Base-by-base conservation (phyloP, 1,139 yeast genomes). In the Pichia cactophila region DNA sequence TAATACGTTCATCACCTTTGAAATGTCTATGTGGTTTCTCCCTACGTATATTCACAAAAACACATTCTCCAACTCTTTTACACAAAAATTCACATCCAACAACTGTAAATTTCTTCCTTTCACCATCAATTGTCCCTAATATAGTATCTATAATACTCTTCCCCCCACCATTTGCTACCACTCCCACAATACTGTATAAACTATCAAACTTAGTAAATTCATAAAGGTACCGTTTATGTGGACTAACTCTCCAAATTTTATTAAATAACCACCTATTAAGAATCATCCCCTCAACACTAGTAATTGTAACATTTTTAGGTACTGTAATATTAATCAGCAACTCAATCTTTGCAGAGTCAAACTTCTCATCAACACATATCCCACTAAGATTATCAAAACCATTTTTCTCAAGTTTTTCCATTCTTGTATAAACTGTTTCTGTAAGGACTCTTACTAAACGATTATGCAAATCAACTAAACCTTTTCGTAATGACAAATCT, bases 191-290 rank as follows among this genome's bases (percentile, higher is more conserved):
- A 35, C 38, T 35, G 12, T 35, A 35, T 23, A 35, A 40, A 17
- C 23, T 44, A 23, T 47, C 49, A 33, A 50, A 48, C 38, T 36
- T 41, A 10, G 53, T 48, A 8, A 36, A 50, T 6, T 44, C 41
- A 28, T 50, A 50, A 8, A 42, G 28, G 23, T 48, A 50, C 8
- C 31, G 20, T 14, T 5, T 9, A 11, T 31, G 26, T 4, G 53
- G 53, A 31, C 49, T 44, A 2, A 48, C 46, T 26, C 17, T 14
- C 53, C 53, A 50, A 2, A 43, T 17, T 28, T 50, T 35, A 17
- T 50, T 48, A 20, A 48, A 50, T 9, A 50, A 5, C 45, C 42
- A 42, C 11, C 53, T 17, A 26, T 50, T 46, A 2, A 50, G 26
- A 4, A 45, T 39, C 4, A 50, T 10, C 16, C 33, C 43, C 20